Evolutionary conservation across 2,329 filamentous ascomycete genomes (phyloP).

Genomic region (Nannizzia gypsea): DNA sequence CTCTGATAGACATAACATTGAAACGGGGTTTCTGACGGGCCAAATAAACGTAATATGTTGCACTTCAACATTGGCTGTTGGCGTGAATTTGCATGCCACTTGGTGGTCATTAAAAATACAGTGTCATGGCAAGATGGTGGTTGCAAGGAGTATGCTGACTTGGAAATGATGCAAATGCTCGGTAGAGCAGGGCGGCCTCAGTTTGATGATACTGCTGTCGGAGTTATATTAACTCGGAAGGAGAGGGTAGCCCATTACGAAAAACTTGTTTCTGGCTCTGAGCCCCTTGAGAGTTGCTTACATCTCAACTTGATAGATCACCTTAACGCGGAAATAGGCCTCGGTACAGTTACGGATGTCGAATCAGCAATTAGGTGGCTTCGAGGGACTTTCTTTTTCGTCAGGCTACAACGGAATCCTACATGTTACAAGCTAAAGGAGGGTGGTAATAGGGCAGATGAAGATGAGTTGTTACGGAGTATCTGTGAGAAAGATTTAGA

Average conservation of each 20-base stretch:
- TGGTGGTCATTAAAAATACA: slow-evolving; percentile 74
- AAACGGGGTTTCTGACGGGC: slow-evolving; percentile 56
- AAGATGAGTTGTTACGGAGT: slow-evolving; percentile 54
- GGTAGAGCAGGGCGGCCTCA: slow-evolving; percentile 73
- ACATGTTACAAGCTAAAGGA: slow-evolving; percentile 55
- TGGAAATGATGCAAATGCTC: slow-evolving; percentile 86
- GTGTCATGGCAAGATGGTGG: slow-evolving; percentile 50
- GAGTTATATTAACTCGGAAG: slow-evolving; percentile 66
- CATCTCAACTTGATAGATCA: slow-evolving; percentile 73
- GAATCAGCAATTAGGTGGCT: slow-evolving; percentile 62
- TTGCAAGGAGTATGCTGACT: slow-evolving; percentile 61
- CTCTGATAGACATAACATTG: slow-evolving; percentile 53
- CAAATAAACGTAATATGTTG: slow-evolving; percentile 74
- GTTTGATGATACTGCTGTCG: slow-evolving; percentile 63
- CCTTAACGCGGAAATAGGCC: slow-evolving; percentile 68
- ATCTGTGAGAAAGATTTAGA: slow-evolving; percentile 60
- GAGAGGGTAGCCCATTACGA: slow-evolving; percentile 56
- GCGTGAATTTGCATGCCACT: slow-evolving; percentile 71
- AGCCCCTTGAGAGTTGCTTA: slow-evolving; percentile 64
- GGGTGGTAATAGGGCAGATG: slow-evolving; percentile 36
- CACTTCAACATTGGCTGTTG: slow-evolving; percentile 73
- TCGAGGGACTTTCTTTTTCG: slow-evolving; percentile 62
- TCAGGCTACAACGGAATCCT: slow-evolving; percentile 61
- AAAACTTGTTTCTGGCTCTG: slow-evolving; percentile 59
- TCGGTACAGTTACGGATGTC: slow-evolving; percentile 58